These are phyloP conservation scores for Tolypocladium ophioglossoides DNA, from an alignment of 2,329 filamentous ascomycete genomes.

Conservation along the genomic window DNA sequence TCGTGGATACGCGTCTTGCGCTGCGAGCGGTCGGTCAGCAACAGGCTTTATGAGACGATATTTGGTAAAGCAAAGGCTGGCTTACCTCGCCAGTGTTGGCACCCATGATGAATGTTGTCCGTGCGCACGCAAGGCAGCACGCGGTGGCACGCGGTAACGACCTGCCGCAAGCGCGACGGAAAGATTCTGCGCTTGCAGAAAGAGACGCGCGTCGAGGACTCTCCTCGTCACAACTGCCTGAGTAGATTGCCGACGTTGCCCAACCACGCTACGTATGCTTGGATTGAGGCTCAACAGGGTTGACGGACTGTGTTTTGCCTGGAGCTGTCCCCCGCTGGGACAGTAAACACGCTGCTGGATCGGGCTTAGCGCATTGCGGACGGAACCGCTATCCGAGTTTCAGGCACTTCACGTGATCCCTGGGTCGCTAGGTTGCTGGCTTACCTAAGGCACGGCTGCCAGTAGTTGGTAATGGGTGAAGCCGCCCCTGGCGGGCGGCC, in stretches of 20 bases:
- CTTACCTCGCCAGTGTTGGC: conserved; percentile 16
- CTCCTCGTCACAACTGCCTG: background rate
- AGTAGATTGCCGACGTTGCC: background rate
- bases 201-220: background rate
- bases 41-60: background rate
- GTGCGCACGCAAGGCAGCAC: background rate
- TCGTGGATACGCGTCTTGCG: conserved; percentile 35
- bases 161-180: background rate
- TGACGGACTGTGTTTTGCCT: conserved; percentile 15
- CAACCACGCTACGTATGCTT: background rate
- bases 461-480: too few relatives aligned
- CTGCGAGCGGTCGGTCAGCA: conserved; percentile 21
- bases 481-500: background rate
- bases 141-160: too few relatives aligned
- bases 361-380: conserved; percentile 7
- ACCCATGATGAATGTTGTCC: conserved; percentile 13
- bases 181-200: background rate
- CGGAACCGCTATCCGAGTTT: background rate
- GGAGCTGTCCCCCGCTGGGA: conserved; percentile 1
- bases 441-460: too few relatives aligned
- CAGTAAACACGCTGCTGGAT: conserved; percentile 21
- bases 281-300: background rate
- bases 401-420: background rate
- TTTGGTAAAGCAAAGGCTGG: too few relatives aligned
- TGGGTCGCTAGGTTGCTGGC: too few relatives aligned